Evolutionary conservation across 2,329 filamentous ascomycete genomes (phyloP), one percentile per base, ranked within the genome.

Genomic region (Macrophomina tecta): DNA sequence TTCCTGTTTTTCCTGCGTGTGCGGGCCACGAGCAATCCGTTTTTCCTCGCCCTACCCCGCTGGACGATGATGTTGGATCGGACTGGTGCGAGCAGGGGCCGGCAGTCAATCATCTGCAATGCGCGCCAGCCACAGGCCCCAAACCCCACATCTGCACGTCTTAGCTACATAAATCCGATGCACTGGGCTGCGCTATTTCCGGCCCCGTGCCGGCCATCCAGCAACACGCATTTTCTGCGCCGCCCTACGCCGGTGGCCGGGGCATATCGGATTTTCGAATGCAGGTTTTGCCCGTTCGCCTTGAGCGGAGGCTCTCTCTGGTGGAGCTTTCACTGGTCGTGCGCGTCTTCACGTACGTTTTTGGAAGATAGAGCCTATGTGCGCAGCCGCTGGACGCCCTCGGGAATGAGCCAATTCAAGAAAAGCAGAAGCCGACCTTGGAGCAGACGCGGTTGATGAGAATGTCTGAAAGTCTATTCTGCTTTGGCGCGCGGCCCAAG

Each of bases 91-190:
- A 32, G 55, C 55, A 60, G 40, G 55, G 55, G 40, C 34, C 11
- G 40, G 28, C 56, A 28, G 56, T 32, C 56, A 61, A 61, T 61
- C 56, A 61, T 61, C 56, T 45, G 56, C 56, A 23, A 60, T 34
- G 40, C 38, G 38, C 53, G 40, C 38, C 40, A 46, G 40, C 55
- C 30, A 23, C 23, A 32, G 55, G 49, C 49, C 9, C 9, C 23
- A 23, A 61, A 61, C 56, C 56, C 56, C 56, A 61, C 56, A 61
- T 48, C 56, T 61, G 56, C 55, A 60, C 23, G 38, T 45, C 55
- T 60, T 60, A 46, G 38, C 55, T 7, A 30, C 56, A 45, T 61
- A 61, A 46, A 61, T 61, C 56, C 56, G 56, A 61, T 40, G 56
- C 14, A 18, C 36, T 46, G 56, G 42, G 28, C 34, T 36, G 56